Base-by-base conservation (phyloP, 306 rosid genomes). In the Argentina anserina region DNA sequence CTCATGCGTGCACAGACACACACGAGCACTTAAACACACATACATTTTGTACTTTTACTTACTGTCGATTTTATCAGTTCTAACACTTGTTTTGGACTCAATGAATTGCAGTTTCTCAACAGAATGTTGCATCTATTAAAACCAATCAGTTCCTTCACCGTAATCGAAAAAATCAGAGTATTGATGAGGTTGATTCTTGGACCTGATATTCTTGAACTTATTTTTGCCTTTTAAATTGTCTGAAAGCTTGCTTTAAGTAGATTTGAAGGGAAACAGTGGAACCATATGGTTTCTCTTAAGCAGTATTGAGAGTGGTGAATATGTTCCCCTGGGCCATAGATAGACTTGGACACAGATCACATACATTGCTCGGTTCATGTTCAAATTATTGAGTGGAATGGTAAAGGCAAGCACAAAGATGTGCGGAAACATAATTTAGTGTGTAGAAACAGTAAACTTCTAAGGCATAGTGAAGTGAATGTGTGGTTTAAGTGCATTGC, bases 121-220 rank as follows among this genome's bases (percentile, higher is more conserved):
- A 87, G 88, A 83, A 91, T 77, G 83, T 88, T 78, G 80, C 89
- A 46, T 76, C 81, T 49, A 82, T 92, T 64, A 77, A 72, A 41
- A 83, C 90, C 77, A 95, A 95, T 76, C 97, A 95, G 81, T 95
- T 82, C 84, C 81, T 84, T 76, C 97, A 95, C 78, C 99, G 99
- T n/a, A 81, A 78, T 71, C 87, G 88, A 60, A 95, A 82, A 87
- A 85, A 80, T 47, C 97, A 91, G 84, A 91, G 88, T 74, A 88
- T 95, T 81, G 99, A 95, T 2, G 97, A 95, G 99, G 99, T 95
- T 17, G 61, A 5, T 47, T 34, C 66, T 58, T 72, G 43, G 49
- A 78, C 70, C 69, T 71, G 56, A 63, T 67, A 61, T 64, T 62
- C 50, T 76, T 68, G 29, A 66, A 59, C 70, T 67, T 20, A 29